These are phyloP conservation scores for Fermentozyma sake DNA, from an alignment of 1,139 yeast genomes.

Conservation along the genomic window DNA sequence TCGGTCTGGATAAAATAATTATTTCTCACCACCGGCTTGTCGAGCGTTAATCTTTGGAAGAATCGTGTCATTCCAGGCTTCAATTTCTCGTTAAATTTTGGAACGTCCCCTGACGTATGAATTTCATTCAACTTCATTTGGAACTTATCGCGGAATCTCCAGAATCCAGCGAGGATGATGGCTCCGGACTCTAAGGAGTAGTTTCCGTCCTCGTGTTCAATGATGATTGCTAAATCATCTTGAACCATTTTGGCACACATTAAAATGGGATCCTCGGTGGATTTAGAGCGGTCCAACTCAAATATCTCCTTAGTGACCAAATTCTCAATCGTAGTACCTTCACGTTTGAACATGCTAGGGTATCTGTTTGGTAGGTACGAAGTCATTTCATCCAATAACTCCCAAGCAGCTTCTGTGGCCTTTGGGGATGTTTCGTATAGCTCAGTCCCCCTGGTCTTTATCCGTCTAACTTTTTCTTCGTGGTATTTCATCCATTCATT, in stretches of 20 bases:
- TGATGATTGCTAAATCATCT: constrained; percentile 65
- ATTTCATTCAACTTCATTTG: constrained; percentile 51
- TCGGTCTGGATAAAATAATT: constrained; percentile 66
- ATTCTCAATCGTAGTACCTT: constrained; percentile 46
- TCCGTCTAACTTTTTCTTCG: constrained; percentile 44
- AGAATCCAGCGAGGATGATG: constrained; percentile 58
- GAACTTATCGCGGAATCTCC: constrained; percentile 57
- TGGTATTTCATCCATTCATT: constrained; percentile 59
- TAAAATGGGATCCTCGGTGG: constrained; percentile 49
- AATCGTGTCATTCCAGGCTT: constrained; percentile 63
- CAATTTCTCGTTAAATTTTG: constrained; percentile 54
- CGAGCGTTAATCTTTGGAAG: constrained; percentile 51
- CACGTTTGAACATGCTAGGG: constrained; percentile 48
- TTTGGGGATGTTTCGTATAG: constrained; percentile 49
- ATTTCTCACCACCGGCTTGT: constrained; percentile 57
- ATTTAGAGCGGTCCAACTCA: constrained; percentile 26
- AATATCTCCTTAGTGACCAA: constrained; percentile 50
- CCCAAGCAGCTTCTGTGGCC: constrained; percentile 55
- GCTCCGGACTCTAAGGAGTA: constrained; percentile 58
- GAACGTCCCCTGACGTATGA: constrained; percentile 64
- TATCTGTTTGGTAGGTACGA: constrained; percentile 53
- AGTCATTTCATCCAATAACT: constrained; percentile 50
- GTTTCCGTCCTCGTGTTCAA: constrained; percentile 52
- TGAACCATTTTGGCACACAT: constrained; percentile 58
- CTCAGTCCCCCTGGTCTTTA: constrained; percentile 42